Percentiles rank a stretch among this genome's conserved stretches.
phyloP scores from a whole-genome alignment of 2,329 filamentous ascomycete species.

The Arthrobotrys entomopaga region DNA sequence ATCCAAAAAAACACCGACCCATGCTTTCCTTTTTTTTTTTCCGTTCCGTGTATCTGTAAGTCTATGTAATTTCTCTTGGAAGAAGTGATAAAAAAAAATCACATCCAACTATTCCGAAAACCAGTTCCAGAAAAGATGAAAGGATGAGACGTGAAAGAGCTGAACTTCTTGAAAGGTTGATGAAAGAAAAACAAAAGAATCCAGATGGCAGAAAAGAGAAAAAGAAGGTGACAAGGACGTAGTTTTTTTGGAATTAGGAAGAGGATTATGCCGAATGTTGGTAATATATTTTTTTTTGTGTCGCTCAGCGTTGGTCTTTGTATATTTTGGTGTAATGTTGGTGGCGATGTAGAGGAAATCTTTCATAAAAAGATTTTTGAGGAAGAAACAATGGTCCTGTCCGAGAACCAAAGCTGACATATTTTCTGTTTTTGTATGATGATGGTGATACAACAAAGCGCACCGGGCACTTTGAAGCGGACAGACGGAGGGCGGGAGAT shows the following conservation, averaged over 20 bases:
- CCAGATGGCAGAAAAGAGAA: conserved; percentile 15
- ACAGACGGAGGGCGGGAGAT: conserved; percentile 28
- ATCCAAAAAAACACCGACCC: conserved; percentile 30
- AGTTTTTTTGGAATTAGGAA: conserved; percentile 21
- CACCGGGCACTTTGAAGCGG: conserved; percentile 54
- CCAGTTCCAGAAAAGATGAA: conserved; percentile 39
- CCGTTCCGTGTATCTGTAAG: not conserved
- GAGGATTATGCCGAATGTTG: conserved; percentile 24
- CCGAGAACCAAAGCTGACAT: conserved; percentile 47
- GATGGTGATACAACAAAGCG: conserved; percentile 52
- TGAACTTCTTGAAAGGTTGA: conserved; percentile 44
- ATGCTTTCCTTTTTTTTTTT: conserved; percentile 19
- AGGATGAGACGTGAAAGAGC: conserved; percentile 4
- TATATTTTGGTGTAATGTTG: conserved; percentile 37
- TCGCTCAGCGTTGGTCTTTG: conserved; percentile 52
- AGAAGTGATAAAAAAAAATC: conserved; percentile 47
- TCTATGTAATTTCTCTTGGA: conserved; percentile 25
- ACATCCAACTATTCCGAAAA: conserved; percentile 33
- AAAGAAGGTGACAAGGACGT: conserved; percentile 17
- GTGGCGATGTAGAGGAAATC: conserved; percentile 38
- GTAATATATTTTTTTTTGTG: conserved; percentile 47
- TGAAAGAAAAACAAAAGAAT: conserved; percentile 23
- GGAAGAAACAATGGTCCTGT: conserved; percentile 38
- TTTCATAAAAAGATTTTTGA: conserved; percentile 29
- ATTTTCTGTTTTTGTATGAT: conserved; percentile 35